Conservation (phyloP, 495 filamentous ascomycete species). For the Penicillium simplicissimum region DNA sequence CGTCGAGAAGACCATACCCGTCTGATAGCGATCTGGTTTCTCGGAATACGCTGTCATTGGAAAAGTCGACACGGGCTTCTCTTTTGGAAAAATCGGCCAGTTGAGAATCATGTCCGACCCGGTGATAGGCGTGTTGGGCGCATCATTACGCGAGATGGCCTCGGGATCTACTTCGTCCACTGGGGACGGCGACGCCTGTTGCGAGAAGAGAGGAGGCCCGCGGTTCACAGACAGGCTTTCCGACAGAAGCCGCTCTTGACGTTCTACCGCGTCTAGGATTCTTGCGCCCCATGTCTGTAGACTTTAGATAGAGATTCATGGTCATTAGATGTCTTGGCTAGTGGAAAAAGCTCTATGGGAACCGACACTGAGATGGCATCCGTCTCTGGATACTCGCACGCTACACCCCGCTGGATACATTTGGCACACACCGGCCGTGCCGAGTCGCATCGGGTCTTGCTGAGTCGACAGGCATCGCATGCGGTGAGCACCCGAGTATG, state of each 20-base stretch:
- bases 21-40: conserved; percentile 28
- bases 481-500: conserved; percentile 34
- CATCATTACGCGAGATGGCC: conserved; percentile 33
- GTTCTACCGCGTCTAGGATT: conserved; percentile 32
- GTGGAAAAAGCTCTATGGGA: conserved; percentile 14
- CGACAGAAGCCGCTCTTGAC: conserved; percentile 31
- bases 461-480: conserved; percentile 34
- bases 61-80: conserved; percentile 31
- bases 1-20: conserved; percentile 16
- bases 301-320: conserved; percentile 16
- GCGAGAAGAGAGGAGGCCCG: conserved; percentile 5
- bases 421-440: conserved; percentile 32
- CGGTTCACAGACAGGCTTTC: conserved; percentile 18
- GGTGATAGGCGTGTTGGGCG: conserved; percentile 32
- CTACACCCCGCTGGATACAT: conserved; percentile 31
- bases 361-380: conserved; percentile 33
- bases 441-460: conserved; percentile 35
- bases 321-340: conserved; percentile 18
- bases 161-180: conserved; percentile 30
- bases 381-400: conserved; percentile 33
- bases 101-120: conserved; percentile 36
- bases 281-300: conserved; percentile 31
- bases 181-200: conserved; percentile 16
- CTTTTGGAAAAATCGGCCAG: conserved; percentile 33
- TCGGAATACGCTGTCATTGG: conserved; percentile 30